Conservation (phyloP, 2,329 filamentous ascomycete genomes). For the Colletotrichum sp. region DNA sequence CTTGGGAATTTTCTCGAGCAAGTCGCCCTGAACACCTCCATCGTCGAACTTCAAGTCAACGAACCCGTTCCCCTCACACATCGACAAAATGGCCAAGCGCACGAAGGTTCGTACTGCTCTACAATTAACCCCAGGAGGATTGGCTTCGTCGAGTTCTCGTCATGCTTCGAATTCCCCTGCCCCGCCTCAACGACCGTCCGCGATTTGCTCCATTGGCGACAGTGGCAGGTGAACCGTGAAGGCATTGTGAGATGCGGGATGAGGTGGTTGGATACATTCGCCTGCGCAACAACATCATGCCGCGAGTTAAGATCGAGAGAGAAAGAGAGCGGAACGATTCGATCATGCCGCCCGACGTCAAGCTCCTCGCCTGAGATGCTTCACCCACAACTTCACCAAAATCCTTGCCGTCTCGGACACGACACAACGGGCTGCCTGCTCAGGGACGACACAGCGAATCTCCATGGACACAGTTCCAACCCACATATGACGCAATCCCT, state of each 20-base stretch:
- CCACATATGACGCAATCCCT: neutral
- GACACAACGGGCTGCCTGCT: neutral
- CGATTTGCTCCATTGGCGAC: constrained; percentile 1
- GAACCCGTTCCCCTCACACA: constrained; percentile 30
- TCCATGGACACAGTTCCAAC: neutral
- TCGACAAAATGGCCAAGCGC: constrained; percentile 88
- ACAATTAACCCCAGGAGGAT: neutral
- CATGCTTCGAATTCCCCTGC: neutral
- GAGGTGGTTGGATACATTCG: neutral
- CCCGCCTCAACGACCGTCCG: neutral
- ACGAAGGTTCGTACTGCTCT: constrained; percentile 56
- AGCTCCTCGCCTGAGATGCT: neutral
- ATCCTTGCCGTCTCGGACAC: neutral
- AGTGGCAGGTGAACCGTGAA: neutral
- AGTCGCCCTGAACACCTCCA: constrained; percentile 27
- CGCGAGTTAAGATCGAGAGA: constrained; percentile 10
- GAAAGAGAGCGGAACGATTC: neutral
- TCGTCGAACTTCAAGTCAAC: constrained; percentile 23
- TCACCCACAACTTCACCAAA: neutral
- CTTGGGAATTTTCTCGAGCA: constrained; percentile 11
- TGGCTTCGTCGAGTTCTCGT: constrained; percentile 8
- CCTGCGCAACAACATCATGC: neutral
- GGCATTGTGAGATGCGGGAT: neutral
- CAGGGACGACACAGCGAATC: neutral
- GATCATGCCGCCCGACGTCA: neutral